Evolutionary conservation across 305 asterid species (phyloP).

Genomic region (Fraxinus sp.): DNA sequence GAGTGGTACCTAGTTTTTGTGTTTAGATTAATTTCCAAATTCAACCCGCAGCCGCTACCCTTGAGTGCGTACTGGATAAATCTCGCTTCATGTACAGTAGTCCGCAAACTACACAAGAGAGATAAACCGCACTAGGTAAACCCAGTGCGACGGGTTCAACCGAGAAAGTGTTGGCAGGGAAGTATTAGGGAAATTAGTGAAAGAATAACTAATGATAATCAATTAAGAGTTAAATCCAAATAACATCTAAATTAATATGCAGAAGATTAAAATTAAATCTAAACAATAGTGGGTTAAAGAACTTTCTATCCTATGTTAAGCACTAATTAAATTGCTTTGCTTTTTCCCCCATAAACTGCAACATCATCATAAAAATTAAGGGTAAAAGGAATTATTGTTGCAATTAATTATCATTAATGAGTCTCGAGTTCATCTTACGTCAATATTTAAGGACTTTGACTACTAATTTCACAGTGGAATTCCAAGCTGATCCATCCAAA

Average conservation of each 20-base stretch:
- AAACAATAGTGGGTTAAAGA: not conserved
- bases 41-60: no score
- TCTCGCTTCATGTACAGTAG: no score
- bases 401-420: no score
- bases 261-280: no score
- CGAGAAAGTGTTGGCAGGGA: no score
- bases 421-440: not conserved
- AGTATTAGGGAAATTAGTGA: not conserved
- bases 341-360: not conserved
- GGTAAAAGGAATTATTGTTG: not conserved
- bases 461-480: not conserved
- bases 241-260: not conserved
- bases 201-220: not conserved
- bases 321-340: not conserved
- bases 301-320: not conserved
- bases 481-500: not conserved
- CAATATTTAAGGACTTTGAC: not conserved
- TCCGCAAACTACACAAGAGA: no score
- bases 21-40: not conserved
- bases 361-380: not conserved
- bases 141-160: no score
- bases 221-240: not conserved
- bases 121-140: no score
- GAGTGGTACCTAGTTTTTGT: not conserved
- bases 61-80: no score